A percentile compares a stretch with the other conserved stretches of the same genome.
These are phyloP conservation scores for Aspergillus taichungensis DNA, from an alignment of 495 filamentous ascomycete species.

Conservation along the genomic window DNA sequence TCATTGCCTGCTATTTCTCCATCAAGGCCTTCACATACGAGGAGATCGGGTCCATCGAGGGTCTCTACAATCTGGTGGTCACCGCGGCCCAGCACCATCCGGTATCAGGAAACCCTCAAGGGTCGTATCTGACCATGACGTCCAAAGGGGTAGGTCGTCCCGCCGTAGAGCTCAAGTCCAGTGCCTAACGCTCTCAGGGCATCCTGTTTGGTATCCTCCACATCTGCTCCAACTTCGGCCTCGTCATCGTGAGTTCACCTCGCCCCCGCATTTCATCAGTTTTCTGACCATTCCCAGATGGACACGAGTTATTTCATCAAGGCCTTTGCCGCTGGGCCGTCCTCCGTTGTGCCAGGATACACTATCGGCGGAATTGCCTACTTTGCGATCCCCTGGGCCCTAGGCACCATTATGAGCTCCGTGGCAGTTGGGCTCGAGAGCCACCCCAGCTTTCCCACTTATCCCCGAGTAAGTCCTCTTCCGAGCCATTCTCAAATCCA, in stretches of 20 bases:
- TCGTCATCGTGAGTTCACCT: slow-evolving; percentile 24
- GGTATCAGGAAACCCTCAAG: slow-evolving; percentile 36
- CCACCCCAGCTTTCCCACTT: slow-evolving; percentile 34
- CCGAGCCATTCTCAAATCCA: background rate
- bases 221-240: slow-evolving; percentile 32
- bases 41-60: slow-evolving; percentile 31
- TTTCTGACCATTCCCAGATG: slow-evolving; percentile 20
- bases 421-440: slow-evolving; percentile 33
- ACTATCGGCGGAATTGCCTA: slow-evolving; percentile 36
- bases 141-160: slow-evolving; percentile 28
- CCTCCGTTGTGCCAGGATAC: slow-evolving; percentile 34
- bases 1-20: slow-evolving; percentile 39
- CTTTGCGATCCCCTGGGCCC: slow-evolving; percentile 35
- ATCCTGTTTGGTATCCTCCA: slow-evolving; percentile 39
- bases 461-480: slow-evolving; percentile 23
- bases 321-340: slow-evolving; percentile 31
- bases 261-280: background rate
- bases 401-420: slow-evolving; percentile 36
- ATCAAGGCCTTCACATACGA: slow-evolving; percentile 34
- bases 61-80: slow-evolving; percentile 38
- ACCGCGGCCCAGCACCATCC: slow-evolving; percentile 34
- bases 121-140: slow-evolving; percentile 43
- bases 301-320: slow-evolving; percentile 42
- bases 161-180: no score
- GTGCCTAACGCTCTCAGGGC: slow-evolving; percentile 11